Conservation (phyloP, 2,329 filamentous ascomycete species). For the Monilinia laxa region DNA sequence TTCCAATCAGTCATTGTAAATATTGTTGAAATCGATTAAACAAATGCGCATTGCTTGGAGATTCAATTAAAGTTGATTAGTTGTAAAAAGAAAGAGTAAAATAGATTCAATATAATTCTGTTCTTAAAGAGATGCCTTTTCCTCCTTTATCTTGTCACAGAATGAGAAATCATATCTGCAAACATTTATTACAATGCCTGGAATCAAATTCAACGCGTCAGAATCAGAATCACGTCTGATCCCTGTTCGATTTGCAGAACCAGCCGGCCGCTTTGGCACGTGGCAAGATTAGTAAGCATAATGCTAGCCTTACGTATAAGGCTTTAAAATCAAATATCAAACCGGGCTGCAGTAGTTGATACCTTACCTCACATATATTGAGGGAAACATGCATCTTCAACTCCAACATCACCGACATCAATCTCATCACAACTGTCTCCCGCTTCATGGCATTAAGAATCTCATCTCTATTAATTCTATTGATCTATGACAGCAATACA, state of each 20-base stretch:
- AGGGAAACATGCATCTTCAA: background rate
- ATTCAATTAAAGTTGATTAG: background rate
- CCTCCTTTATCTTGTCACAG: background rate
- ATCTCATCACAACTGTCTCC: too few species aligned
- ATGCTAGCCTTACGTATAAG: background rate
- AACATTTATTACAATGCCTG: conserved; percentile 17
- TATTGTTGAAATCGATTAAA: background rate
- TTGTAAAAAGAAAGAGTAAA: background rate
- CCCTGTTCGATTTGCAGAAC: background rate
- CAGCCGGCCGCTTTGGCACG: background rate
- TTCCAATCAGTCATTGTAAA: conserved; percentile 51
- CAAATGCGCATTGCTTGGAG: conserved; percentile 11
- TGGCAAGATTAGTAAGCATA: too few species aligned
- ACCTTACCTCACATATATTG: too few species aligned
- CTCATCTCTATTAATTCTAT: background rate
- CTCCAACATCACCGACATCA: background rate
- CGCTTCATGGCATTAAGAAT: too few species aligned
- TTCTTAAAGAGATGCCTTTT: background rate
- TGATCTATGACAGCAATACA: background rate
- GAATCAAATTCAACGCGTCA: conserved; percentile 22
- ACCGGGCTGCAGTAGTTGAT: too few species aligned
- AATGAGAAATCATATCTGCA: conserved; percentile 12
- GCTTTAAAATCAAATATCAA: background rate
- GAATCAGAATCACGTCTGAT: conserved; percentile 18
- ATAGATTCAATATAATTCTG: background rate